Evolutionary conservation across 148 eudicot species (phyloP), one percentile per base, ranked within the genome.

Genomic region (Silene uniflora): DNA sequence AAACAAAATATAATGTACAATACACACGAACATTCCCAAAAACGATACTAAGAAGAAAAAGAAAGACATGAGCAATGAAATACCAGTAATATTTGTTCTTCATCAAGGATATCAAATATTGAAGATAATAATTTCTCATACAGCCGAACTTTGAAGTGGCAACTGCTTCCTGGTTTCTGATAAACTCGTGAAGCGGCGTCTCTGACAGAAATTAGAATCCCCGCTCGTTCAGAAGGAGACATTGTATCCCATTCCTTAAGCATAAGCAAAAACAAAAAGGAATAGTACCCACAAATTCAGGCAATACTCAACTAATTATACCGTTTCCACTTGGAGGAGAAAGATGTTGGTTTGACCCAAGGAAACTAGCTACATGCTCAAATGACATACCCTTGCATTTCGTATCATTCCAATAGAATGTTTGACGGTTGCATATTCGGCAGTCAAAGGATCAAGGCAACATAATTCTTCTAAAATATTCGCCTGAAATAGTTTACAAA

Each of bases 101-200:
- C 98, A 73, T 93, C 98, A 76, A 93, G 86, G 73, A 88, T 89
- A 75, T 94, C 98, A 85, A 94, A 94, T 62, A 94, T 67, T 46
- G 89, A 83, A 83, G 75, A 82, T 46, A 94, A 85, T 71, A 94
- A 81, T 73, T 85, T 90, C 85, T 90, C 96, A 76, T 94, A 94
- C 71, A 94, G 88, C 60, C 91, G 88, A 46, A 89, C 78, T 72
- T 89, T 87, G 62, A 94, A 83, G 82, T 87, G 97, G 80, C 90
- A 87, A 73, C 91, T 83, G 75, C 86, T 71, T 42, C 82, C 84
- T 29, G 89, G 84, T 70, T 77, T 83, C 78, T 84, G 75, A 17
- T 76, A 83, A 52, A 84, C 78, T 66, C 68, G 78, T 74, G 72
- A 79, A 76, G 87, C 89, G 68, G 73, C 75, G 69, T 87, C 83